A percentile compares a stretch with the other conserved stretches of the same genome.
Evolutionary conservation across 2,329 filamentous ascomycete genomes (phyloP).

Genomic region (Ceratocystiopsis sp.): DNA sequence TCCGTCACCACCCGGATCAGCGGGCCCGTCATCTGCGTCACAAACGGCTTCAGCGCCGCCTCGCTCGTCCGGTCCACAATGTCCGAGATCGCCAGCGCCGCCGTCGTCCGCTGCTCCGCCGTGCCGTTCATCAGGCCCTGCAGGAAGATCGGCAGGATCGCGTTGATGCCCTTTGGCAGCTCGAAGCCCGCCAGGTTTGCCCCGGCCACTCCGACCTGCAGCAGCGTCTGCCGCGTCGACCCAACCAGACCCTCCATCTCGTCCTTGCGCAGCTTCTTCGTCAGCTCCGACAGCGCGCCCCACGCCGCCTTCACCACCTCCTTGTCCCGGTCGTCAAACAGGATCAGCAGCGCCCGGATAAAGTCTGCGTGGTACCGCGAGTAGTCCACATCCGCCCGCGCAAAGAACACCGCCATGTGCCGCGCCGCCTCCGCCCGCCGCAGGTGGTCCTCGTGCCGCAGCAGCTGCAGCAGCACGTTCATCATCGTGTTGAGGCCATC

Average conservation of each 20-base stretch:
- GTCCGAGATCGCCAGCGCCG: constrained; percentile 86
- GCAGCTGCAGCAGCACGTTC: constrained; percentile 73
- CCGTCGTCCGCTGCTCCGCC: constrained; percentile 76
- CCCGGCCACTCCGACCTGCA: constrained; percentile 77
- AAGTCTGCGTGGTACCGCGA: constrained; percentile 93
- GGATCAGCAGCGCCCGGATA: constrained; percentile 74
- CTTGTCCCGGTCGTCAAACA: constrained; percentile 73
- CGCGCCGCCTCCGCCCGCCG: constrained; percentile 61
- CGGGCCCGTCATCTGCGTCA: constrained; percentile 93
- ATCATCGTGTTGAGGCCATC: constrained; percentile 92
- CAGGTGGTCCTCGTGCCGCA: constrained; percentile 85
- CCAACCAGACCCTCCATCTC: constrained; percentile 90
- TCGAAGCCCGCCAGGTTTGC: constrained; percentile 74
- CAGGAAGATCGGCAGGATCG: constrained; percentile 88
- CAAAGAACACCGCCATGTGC: constrained; percentile 78
- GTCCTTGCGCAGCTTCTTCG: constrained; percentile 80
- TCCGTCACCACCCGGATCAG: constrained; percentile 96
- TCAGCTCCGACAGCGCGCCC: constrained; percentile 73
- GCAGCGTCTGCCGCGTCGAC: constrained; percentile 71
- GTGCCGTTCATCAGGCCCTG: constrained; percentile 97
- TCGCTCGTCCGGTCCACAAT: constrained; percentile 85
- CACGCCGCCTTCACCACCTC: constrained; percentile 82
- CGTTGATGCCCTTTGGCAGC: constrained; percentile 91
- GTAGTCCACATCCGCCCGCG: constrained; percentile 66
- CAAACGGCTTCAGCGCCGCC: constrained; percentile 78